Evolutionary conservation across 1,139 yeast species (phyloP).

Genomic region (Blastobotrys ciferrii): DNA sequence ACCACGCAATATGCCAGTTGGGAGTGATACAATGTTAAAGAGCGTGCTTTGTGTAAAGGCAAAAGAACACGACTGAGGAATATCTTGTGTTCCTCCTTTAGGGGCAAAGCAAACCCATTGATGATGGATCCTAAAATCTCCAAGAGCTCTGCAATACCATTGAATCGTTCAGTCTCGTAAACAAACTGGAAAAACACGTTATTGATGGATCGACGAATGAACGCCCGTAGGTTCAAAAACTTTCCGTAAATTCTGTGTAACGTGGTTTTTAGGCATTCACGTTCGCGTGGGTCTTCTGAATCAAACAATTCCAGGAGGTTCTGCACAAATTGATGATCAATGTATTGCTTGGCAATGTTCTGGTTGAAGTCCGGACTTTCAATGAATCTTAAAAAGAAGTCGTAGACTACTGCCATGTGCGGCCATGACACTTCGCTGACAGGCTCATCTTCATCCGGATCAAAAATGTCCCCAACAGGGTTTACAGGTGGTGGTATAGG

Average conservation of each 20-base stretch:
- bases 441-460: slow-evolving; percentile 99
- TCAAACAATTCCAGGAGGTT: slow-evolving; percentile 84
- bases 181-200: slow-evolving; percentile 90
- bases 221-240: slow-evolving; percentile 84
- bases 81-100: slow-evolving; percentile 94
- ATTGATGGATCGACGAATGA: slow-evolving; percentile 85
- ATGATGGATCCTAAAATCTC: slow-evolving; percentile 95
- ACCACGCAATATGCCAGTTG: slow-evolving; percentile 96
- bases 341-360: slow-evolving; percentile 86
- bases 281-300: slow-evolving; percentile 93
- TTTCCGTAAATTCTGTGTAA: slow-evolving; percentile 95
- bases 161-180: slow-evolving; percentile 93
- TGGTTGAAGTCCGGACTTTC: slow-evolving; percentile 96
- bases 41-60: slow-evolving; percentile 90
- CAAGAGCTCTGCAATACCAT: slow-evolving; percentile 91
- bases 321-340: slow-evolving; percentile 86
- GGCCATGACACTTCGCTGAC: slow-evolving; percentile 98
- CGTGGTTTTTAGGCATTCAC: slow-evolving; percentile 93
- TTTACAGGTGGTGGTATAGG: slow-evolving; percentile 98
- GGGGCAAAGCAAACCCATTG: slow-evolving; percentile 95
- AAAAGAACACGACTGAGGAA: slow-evolving; percentile 84
- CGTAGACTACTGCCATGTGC: slow-evolving; percentile 96
- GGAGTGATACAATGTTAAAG: slow-evolving; percentile 87
- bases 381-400: slow-evolving; percentile 85
- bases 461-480: slow-evolving; percentile 92